A percentile compares a stretch with the other conserved stretches of the same genome.
phyloP scores from a whole-genome alignment of 352 stramenopile species.

The Phytophthora brassicae region DNA sequence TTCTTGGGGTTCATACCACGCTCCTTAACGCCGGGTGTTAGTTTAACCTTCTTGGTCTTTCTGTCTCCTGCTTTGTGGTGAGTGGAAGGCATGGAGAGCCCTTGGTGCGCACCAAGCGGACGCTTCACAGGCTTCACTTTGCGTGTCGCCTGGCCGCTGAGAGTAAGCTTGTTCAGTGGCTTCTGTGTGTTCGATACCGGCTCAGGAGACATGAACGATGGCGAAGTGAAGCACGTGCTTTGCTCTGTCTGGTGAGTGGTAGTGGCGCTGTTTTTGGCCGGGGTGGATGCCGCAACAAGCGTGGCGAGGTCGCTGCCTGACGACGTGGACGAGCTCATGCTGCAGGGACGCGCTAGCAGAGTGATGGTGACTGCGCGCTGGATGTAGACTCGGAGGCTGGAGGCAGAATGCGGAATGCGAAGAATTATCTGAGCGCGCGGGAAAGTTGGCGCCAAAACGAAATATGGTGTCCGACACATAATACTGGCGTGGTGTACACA shows the following conservation, averaged over 20 bases:
- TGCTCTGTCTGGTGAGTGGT: not conserved
- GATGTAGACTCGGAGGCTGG: not conserved
- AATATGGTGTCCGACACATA: not conserved
- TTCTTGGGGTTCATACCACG: constrained; percentile 22
- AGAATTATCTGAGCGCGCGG: not conserved
- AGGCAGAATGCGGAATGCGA: constrained; percentile 12
- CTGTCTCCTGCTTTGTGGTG: constrained; percentile 11
- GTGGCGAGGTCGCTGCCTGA: not conserved
- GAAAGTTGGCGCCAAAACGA: constrained; percentile 22
- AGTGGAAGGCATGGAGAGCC: constrained; percentile 6
- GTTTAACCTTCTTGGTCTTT: constrained; percentile 33
- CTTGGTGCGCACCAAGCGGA: constrained; percentile 26
- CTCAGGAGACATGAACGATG: constrained; percentile 50
- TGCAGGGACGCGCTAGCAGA: not conserved
- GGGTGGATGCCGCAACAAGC: constrained; percentile 13
- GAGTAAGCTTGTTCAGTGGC: constrained; percentile 35
- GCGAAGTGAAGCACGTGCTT: constrained; percentile 22
- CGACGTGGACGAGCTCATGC: constrained; percentile 21
- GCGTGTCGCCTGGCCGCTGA: constrained; percentile 36
- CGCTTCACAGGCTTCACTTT: constrained; percentile 46
- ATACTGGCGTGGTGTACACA: not conserved
- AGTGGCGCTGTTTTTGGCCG: constrained; percentile 4
- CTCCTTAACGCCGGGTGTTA: constrained; percentile 16
- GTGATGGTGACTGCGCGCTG: too few species aligned
- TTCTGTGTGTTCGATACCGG: constrained; percentile 27